phyloP scores from a whole-genome alignment of 768 basidiomycete species.

The Hypholoma fasciculare region DNA sequence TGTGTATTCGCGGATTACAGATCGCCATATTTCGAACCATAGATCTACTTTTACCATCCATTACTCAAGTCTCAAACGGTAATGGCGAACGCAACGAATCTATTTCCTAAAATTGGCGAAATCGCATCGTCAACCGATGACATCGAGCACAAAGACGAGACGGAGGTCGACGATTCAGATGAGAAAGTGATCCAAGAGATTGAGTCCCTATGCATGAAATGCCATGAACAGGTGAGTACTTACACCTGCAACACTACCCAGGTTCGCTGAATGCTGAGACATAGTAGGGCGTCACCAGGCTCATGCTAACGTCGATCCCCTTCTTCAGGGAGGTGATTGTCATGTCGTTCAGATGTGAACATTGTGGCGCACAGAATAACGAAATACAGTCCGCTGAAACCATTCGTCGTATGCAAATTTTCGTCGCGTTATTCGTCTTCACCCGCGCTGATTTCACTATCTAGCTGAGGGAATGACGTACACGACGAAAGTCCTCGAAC shows the following conservation, averaged over 20 bases:
- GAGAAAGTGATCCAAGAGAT: slow-evolving; percentile 79
- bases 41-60: no score
- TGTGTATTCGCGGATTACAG: no score
- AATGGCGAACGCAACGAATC: slow-evolving; percentile 10
- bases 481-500: slow-evolving; percentile 72
- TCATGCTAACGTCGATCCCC: slow-evolving; percentile 92
- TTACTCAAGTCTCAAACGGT: no score
- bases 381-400: slow-evolving; percentile 90
- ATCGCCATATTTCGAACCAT: no score
- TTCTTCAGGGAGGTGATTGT: slow-evolving; percentile 95
- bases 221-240: slow-evolving; percentile 77
- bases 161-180: slow-evolving; percentile 35
- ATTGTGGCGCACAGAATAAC: slow-evolving; percentile 88
- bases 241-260: background rate
- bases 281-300: slow-evolving; percentile 78
- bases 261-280: slow-evolving; percentile 17
- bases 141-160: slow-evolving; percentile 24
- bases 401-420: slow-evolving; percentile 67
- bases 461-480: slow-evolving; percentile 83
- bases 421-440: background rate
- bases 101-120: slow-evolving; percentile 60
- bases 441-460: background rate
- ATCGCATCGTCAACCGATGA: slow-evolving; percentile 40
- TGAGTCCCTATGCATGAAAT: slow-evolving; percentile 93
- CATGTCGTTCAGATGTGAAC: slow-evolving; percentile 95